Evolutionary conservation across 163 green algal genomes (phyloP), one percentile per base, ranked within the genome.

Genomic region (Volvox carteri): DNA sequence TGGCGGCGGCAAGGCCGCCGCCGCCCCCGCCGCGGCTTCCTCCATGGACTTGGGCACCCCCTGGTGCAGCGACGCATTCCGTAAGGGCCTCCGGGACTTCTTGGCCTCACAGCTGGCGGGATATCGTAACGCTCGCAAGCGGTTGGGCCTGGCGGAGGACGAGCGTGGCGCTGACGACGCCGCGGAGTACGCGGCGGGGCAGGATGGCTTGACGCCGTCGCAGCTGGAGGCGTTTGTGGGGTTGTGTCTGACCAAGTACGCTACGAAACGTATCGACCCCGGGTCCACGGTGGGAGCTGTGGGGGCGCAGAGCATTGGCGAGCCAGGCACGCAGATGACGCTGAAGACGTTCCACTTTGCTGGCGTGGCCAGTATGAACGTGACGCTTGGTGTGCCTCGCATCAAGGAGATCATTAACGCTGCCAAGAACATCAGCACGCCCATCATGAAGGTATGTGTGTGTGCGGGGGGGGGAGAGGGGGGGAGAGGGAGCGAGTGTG

Each of bases 361-460:
- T 18, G 98, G 98, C 14, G 98, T 99, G 74, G 98, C 97, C 5
- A 96, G 84, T 92, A 99, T 99, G 98, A 99, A 99, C 93, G 93
- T 94, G 60, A 99, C 97, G 30, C 95, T 98, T 79, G 98, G 98
- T 39, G 98, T 99, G 84, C 98, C 98, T 2, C 97, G 98, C 80
- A 99, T 99, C 92, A 99, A 99, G 94, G 98, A 99, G 94, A 99
- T 99, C 92, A 99, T 99, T 94, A 99, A 99, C 92, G 98, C 81
- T 1, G 93, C 96, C n/a, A 98, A 97, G 76, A 98, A 95, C 88
- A 99, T 99, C 83, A 95, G 87, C 92, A 99, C 98, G 18, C 98
- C 98, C 50, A 98, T 99, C 92, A 99, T 99, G 80, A 95, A 95
- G 37, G 97, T 97, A 48, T 8, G 67, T 16, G 14, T 12, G 0